Evolutionary conservation across 78 protist genomes (phyloP).

Genomic region (Dictyostelium purpureum): DNA sequence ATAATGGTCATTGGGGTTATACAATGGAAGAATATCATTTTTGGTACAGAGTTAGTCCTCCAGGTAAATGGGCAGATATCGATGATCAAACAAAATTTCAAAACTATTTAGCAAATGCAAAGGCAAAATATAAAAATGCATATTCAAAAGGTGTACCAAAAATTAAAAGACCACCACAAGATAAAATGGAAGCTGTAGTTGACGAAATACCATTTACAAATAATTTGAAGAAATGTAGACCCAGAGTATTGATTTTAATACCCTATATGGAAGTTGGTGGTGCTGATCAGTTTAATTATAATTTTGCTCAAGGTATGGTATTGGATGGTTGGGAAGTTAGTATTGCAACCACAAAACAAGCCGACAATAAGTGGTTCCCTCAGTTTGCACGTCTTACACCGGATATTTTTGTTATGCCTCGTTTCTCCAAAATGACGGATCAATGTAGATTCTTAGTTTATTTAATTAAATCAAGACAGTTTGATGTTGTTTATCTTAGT

Average conservation of each 20-base stretch:
- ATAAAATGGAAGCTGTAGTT: conserved; percentile 55
- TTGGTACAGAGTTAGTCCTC: conserved; percentile 71
- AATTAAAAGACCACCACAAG: conserved; percentile 11
- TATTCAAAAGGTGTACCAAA: conserved; percentile 62
- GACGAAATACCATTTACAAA: conserved; percentile 14
- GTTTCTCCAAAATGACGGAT: conserved; percentile 26
- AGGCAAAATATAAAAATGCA: conserved; percentile 34
- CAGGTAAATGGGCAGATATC: conserved; percentile 65
- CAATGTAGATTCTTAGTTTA: conserved; percentile 56
- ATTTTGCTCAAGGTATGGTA: conserved; percentile 66
- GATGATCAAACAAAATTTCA: conserved; percentile 39
- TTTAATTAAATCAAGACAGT: conserved; percentile 26
- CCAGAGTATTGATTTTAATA: conserved; percentile 19
- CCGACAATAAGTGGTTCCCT: conserved; percentile 60
- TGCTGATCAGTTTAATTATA: conserved; percentile 77
- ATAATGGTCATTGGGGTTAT: conserved; percentile 76
- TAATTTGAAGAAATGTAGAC: conserved; percentile 45
- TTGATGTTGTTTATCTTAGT: conserved; percentile 40
- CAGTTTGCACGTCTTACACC: conserved; percentile 49
- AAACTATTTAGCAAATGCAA: conserved; percentile 18
- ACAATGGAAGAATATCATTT: conserved; percentile 49
- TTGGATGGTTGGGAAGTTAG: conserved; percentile 73
- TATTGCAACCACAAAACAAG: conserved; percentile 20
- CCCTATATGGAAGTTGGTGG: conserved; percentile 76
- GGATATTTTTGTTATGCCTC: conserved; percentile 66